Conservation (phyloP, 2,329 filamentous ascomycete genomes). For the Penicillium sp. region DNA sequence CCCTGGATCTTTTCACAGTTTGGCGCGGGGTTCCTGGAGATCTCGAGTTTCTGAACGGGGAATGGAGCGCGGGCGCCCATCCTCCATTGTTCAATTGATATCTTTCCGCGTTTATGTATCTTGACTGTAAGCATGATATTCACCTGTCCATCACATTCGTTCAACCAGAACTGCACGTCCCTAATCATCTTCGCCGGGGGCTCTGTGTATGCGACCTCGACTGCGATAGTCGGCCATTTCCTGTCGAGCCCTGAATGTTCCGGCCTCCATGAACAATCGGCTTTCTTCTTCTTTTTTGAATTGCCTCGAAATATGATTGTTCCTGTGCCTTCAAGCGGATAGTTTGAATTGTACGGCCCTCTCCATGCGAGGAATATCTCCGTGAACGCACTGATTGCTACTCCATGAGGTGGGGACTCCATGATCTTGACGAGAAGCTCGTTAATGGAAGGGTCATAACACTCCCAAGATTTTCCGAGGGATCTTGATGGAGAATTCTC, state of each 20-base stretch:
- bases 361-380: fast-evolving
- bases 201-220: neutral
- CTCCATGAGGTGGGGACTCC: too few relatives aligned
- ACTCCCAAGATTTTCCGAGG: too few relatives aligned
- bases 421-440: too few relatives aligned
- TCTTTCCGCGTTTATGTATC: neutral
- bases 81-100: neutral
- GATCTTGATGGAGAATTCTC: neutral
- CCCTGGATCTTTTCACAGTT: neutral
- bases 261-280: neutral
- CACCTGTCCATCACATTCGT: neutral
- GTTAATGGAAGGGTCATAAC: too few relatives aligned
- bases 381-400: too few relatives aligned
- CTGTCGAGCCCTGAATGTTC: neutral
- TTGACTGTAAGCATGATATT: neutral
- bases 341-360: too few relatives aligned
- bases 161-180: neutral
- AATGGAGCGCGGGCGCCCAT: neutral
- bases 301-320: neutral
- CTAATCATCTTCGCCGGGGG: too few relatives aligned
- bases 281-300: neutral
- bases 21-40: neutral
- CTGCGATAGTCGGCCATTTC: neutral
- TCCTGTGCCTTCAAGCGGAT: too few relatives aligned
- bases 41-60: neutral